Conservation (phyloP, 1,284 basidiomycete species). For the Tremellales sp. region DNA sequence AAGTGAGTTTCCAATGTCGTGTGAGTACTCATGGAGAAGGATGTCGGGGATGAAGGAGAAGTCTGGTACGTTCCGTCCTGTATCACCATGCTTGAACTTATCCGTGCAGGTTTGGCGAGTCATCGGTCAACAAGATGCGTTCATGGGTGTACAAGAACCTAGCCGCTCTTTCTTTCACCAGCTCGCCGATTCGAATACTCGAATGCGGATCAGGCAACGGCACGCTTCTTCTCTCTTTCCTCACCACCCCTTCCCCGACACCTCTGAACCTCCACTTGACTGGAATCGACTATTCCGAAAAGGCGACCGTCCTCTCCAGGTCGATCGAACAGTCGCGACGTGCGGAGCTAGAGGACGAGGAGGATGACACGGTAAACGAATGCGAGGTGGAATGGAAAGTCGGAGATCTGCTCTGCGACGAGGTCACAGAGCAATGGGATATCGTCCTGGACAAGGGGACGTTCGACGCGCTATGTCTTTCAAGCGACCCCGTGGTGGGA, state of each 20-base stretch:
- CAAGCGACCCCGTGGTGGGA: constrained; percentile 31
- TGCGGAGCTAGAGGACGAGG: constrained; percentile 23
- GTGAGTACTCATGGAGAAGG: constrained; percentile 10
- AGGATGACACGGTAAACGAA: constrained; percentile 39
- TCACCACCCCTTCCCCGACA: constrained; percentile 27
- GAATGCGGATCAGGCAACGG: constrained; percentile 48
- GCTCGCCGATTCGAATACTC: constrained; percentile 29
- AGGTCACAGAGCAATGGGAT: constrained; percentile 42
- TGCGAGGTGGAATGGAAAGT: constrained; percentile 36
- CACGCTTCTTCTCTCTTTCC: constrained; percentile 46
- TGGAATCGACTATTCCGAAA: constrained; percentile 46
- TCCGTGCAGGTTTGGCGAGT: constrained; percentile 43
- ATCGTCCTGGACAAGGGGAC: constrained; percentile 49
- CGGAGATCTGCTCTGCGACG: constrained; percentile 40
- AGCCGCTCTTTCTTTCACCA: constrained; percentile 5
- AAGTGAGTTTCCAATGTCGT: background rate
- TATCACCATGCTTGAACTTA: background rate
- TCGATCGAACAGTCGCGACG: constrained; percentile 31
- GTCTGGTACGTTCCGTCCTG: constrained; percentile 36
- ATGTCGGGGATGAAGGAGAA: constrained; percentile 45
- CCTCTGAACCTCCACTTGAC: constrained; percentile 39
- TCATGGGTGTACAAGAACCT: constrained; percentile 42
- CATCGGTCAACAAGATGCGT: constrained; percentile 44
- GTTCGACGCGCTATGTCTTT: constrained; percentile 46
- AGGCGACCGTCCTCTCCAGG: constrained; percentile 30